Evolutionary conservation across 352 stramenopile genomes (phyloP).

Genomic region (Globisporangium uncinulatum): DNA sequence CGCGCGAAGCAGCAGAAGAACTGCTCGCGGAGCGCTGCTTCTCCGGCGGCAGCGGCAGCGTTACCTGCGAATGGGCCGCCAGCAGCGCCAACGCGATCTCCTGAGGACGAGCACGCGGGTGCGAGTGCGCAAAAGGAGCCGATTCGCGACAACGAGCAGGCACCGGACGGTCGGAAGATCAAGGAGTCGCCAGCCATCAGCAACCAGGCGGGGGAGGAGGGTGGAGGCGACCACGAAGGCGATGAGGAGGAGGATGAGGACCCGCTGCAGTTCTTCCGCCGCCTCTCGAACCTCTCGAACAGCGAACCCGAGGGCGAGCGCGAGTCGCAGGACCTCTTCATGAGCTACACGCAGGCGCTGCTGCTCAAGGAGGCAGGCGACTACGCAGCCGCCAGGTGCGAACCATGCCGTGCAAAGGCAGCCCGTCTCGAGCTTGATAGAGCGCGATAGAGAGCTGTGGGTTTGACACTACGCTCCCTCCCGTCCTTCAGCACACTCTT

Average conservation of each 20-base stretch:
- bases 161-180: neutral
- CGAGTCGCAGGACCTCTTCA: slow-evolving; percentile 18
- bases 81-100: neutral
- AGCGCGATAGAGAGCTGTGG: neutral
- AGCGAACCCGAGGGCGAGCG: neutral
- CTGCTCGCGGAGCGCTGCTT: neutral
- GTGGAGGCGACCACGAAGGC: neutral
- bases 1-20: slow-evolving; percentile 1
- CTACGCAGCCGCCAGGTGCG: slow-evolving; percentile 31
- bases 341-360: slow-evolving; percentile 40
- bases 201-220: neutral
- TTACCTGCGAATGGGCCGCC: neutral
- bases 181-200: neutral
- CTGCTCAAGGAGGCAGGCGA: slow-evolving; percentile 26
- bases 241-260: slow-evolving; percentile 11
- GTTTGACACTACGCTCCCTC: neutral
- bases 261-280: slow-evolving; percentile 26
- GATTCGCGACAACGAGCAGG: neutral
- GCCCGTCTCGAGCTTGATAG: neutral
- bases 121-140: neutral
- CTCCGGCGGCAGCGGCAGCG: neutral
- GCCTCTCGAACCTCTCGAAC: slow-evolving; percentile 5
- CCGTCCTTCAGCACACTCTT: slow-evolving; percentile 18
- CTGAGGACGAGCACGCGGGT: neutral
- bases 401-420: neutral